phyloP scores from a whole-genome alignment of 2,329 filamentous ascomycete genomes.

The Xylariales sp. region DNA sequence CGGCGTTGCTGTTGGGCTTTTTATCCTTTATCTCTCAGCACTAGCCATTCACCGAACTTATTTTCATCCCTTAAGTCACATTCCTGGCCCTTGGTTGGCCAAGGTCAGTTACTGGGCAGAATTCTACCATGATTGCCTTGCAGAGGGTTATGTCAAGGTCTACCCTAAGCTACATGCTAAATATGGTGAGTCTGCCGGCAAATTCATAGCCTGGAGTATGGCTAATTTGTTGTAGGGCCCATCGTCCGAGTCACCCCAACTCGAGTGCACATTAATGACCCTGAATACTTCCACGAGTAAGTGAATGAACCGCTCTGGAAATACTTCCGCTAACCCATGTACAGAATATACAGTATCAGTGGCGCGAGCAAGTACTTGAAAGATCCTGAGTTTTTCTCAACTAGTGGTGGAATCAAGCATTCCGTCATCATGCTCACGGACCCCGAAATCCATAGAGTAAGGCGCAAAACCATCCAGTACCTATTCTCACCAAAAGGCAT shows the following conservation, averaged over 20 bases:
- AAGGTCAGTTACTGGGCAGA: slow-evolving; percentile 29
- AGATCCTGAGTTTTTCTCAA: slow-evolving; percentile 33
- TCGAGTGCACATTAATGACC: slow-evolving; percentile 31
- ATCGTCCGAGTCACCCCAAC: slow-evolving; percentile 31
- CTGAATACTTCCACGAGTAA: slow-evolving; percentile 33
- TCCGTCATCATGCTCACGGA: slow-evolving; percentile 33
- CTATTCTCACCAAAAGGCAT: slow-evolving; percentile 31
- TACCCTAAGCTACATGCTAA: slow-evolving; percentile 31
- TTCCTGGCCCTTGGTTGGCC: slow-evolving; percentile 26
- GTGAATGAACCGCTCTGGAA: background rate
- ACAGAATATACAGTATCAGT: slow-evolving; percentile 29
- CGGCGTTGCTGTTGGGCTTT: background rate
- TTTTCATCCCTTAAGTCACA: slow-evolving; percentile 29
- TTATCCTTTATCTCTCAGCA: background rate
- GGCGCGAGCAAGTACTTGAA: slow-evolving; percentile 30
- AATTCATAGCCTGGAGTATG: no score
- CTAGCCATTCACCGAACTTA: slow-evolving; percentile 21
- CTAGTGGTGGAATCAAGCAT: slow-evolving; percentile 32
- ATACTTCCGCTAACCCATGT: background rate
- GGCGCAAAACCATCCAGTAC: slow-evolving; percentile 24
- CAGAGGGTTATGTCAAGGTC: slow-evolving; percentile 31
- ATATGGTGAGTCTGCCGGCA: slow-evolving; percentile 24
- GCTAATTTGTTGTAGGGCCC: slow-evolving; percentile 21
- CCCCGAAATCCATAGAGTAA: slow-evolving; percentile 23
- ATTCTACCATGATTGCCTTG: slow-evolving; percentile 32